Evolutionary conservation across 2,329 filamentous ascomycete genomes (phyloP).

Genomic region (Fusarium tjaetaba): DNA sequence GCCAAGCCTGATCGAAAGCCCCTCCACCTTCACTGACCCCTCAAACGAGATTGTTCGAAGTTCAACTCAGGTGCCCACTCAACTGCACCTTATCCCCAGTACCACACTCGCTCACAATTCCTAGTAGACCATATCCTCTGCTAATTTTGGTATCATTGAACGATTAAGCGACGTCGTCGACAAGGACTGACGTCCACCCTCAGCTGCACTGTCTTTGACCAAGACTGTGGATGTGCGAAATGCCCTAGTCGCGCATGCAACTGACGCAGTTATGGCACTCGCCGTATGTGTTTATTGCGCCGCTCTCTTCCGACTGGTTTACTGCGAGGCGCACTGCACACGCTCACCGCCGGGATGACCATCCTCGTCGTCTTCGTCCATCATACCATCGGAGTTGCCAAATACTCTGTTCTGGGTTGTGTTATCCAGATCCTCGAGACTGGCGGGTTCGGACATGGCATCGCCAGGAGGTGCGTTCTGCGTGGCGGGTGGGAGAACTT

Average conservation of each 20-base stretch:
- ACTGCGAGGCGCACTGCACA: slow-evolving; percentile 89
- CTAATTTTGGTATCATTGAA: slow-evolving; percentile 44
- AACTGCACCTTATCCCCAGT: slow-evolving; percentile 17
- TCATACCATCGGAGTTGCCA: slow-evolving; percentile 65
- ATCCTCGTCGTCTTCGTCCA: slow-evolving; percentile 83
- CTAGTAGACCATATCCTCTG: slow-evolving; percentile 16
- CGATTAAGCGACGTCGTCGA: slow-evolving; percentile 38
- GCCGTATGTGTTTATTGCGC: slow-evolving; percentile 28
- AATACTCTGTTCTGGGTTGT: slow-evolving; percentile 72
- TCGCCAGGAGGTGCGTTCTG: slow-evolving; percentile 78
- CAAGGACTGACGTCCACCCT: slow-evolving; percentile 31
- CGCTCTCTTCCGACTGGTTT: slow-evolving; percentile 52
- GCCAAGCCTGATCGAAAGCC: slow-evolving; percentile 48
- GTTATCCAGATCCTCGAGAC: slow-evolving; percentile 85
- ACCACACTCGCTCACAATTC: slow-evolving; percentile 17
- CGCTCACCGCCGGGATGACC: slow-evolving; percentile 79
- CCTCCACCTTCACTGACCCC: slow-evolving; percentile 34
- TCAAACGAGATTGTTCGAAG: slow-evolving; percentile 36
- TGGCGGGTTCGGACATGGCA: slow-evolving; percentile 90
- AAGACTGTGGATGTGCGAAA: slow-evolving; percentile 4
- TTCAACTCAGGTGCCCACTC: slow-evolving; percentile 27
- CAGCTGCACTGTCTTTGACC: slow-evolving; percentile 22
- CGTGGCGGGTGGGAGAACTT: slow-evolving; percentile 78
- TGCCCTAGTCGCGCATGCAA: slow-evolving; percentile 8
- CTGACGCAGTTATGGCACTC: slow-evolving; percentile 31